Conservation (phyloP, 768 basidiomycete genomes). For the Suillus weaverae region DNA sequence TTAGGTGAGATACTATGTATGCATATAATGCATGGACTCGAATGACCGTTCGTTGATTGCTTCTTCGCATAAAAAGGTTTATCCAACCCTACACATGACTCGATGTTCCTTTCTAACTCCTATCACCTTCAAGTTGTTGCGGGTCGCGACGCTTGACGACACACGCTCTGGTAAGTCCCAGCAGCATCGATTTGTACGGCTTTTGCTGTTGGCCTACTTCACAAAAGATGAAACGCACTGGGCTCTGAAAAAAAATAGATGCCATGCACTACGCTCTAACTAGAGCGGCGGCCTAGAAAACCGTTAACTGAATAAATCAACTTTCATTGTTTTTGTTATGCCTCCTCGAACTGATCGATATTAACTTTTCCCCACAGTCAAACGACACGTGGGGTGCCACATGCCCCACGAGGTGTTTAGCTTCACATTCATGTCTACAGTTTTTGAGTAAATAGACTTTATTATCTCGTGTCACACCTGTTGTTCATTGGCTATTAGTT, state of each 20-base stretch:
- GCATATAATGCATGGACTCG: background rate
- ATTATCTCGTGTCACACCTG: too few species aligned
- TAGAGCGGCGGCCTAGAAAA: conserved; percentile 63
- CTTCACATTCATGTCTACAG: too few species aligned
- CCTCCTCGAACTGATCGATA: background rate
- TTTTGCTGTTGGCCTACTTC: background rate
- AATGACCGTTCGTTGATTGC: conserved; percentile 9
- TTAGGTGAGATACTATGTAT: too few species aligned
- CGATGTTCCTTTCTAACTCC: background rate
- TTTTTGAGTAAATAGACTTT: too few species aligned
- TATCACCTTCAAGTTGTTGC: conserved; percentile 5
- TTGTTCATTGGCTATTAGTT: too few species aligned
- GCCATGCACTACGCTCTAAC: conserved; percentile 52
- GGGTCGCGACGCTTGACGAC: background rate
- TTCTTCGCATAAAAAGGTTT: conserved; percentile 7
- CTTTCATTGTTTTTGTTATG: conserved; percentile 1
- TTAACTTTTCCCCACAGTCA: conserved; percentile 16
- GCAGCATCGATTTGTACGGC: background rate
- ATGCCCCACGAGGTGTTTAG: too few species aligned
- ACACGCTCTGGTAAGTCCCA: background rate
- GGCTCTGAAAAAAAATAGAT: conserved; percentile 55
- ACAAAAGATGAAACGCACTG: conserved; percentile 58
- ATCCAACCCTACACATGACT: background rate
- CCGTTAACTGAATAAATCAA: conserved; percentile 52
- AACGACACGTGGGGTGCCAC: background rate